Conservation (phyloP, 805 yeast species). For the Starmerella sp. region DNA sequence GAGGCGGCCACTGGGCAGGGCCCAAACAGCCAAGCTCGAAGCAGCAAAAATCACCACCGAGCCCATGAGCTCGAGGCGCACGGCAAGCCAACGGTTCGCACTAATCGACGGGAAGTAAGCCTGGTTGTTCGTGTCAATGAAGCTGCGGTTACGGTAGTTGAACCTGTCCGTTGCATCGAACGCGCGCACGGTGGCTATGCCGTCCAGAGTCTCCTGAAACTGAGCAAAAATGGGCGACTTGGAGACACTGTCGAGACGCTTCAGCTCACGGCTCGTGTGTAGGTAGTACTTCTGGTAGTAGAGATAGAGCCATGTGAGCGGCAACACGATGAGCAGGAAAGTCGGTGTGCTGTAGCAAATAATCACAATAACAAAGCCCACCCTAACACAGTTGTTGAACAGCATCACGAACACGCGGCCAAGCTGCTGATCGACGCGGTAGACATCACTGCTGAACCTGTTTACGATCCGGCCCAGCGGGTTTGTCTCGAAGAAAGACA, state of each 20-base stretch:
- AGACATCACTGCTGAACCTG: slow-evolving; percentile 81
- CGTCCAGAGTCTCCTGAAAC: slow-evolving; percentile 68
- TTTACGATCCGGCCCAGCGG: slow-evolving; percentile 88
- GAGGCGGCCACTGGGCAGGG: slow-evolving; percentile 55
- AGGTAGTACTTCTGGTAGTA: slow-evolving; percentile 64
- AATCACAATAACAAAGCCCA: slow-evolving; percentile 59
- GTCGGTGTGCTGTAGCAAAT: slow-evolving; percentile 84
- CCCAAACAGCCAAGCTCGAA: slow-evolving; percentile 66
- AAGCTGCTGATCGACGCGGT: slow-evolving; percentile 70
- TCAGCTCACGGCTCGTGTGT: slow-evolving; percentile 63
- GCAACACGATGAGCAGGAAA: slow-evolving; percentile 58
- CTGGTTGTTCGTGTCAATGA: slow-evolving; percentile 72
- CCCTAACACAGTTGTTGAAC: slow-evolving; percentile 29
- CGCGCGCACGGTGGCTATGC: slow-evolving; percentile 69
- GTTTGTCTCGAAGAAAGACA: slow-evolving; percentile 89
- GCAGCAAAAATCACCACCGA: slow-evolving; percentile 78
- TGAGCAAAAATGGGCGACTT: slow-evolving; percentile 72
- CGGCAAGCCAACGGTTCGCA: slow-evolving; percentile 96
- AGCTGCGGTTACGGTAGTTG: slow-evolving; percentile 40
- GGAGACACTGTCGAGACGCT: slow-evolving; percentile 57
- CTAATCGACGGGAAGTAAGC: slow-evolving; percentile 87
- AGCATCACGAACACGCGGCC: slow-evolving; percentile 31
- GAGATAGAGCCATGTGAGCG: slow-evolving; percentile 52
- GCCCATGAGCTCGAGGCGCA: slow-evolving; percentile 82
- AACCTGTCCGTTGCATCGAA: slow-evolving; percentile 59